Base-by-base conservation (phyloP, 495 filamentous ascomycete species). In the Niebla homalea region DNA sequence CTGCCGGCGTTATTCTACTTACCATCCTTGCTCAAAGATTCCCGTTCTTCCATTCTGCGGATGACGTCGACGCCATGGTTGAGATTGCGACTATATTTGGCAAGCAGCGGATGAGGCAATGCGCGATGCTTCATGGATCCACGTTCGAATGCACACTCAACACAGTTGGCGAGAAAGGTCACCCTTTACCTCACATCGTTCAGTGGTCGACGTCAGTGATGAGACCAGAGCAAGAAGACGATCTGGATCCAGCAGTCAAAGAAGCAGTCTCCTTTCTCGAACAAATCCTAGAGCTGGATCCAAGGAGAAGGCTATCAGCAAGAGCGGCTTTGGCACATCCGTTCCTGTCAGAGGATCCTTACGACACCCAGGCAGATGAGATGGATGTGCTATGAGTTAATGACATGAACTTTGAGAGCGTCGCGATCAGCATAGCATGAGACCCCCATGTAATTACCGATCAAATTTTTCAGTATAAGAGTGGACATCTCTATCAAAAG, bases 71-170 rank as follows among this genome's bases (percentile, higher is more conserved):
- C 59, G 92, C 93, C 23, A 84, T 94, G 75, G 87, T 98, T 49
- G 92, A 98, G 63, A 92, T 98, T 55, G 83, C 89, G 16, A 92
- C 87, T 47, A 93, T 97, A 41, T 95, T 96, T 63, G 92, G 92
- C n/a, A 75, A 72, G 15, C 74, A 72, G 55, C 75, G 78, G 40
- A 96, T 98, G 92, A 84, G 81, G 54, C 60, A 73, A 14, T 82
- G 80, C n/a, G 87, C 87, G 0, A 71, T 80, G 23, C 70, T 94
- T 51, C 92, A 98, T 58, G 92, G 90, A 0, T 75, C 81, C 48
- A 74, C 93, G 16, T 89, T 96, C 55, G 88, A 97, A 59, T 88
- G 85, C 4, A 93, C 79, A 35, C 86, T 98, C 39, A 88, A 88
- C 1, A 95, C 87, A 0, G 84, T 97, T 52, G 87, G 86, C 18